These are phyloP conservation scores for Phaeosphaeria sp. DNA, from an alignment of 2,329 filamentous ascomycete species.

Conservation along the genomic window DNA sequence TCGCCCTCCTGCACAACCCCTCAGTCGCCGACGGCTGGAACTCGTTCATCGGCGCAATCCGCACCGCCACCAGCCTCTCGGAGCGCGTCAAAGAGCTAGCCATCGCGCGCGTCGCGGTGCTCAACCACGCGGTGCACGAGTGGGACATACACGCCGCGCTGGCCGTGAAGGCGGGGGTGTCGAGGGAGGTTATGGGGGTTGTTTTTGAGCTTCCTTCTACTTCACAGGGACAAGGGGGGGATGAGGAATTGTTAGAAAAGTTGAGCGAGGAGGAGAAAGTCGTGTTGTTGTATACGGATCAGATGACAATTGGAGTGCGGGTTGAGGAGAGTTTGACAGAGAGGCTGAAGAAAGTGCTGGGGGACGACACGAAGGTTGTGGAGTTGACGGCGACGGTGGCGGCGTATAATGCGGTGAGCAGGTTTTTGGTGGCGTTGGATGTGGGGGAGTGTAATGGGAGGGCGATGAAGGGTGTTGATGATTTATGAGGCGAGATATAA, in stretches of 20 bases:
- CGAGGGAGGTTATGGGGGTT: constrained; percentile 64
- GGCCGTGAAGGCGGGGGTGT: constrained; percentile 65
- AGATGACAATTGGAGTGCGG: constrained; percentile 78
- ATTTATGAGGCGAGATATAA: constrained; percentile 19
- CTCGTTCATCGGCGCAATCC: constrained; percentile 64
- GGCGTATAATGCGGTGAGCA: constrained; percentile 83
- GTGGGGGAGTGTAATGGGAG: constrained; percentile 56
- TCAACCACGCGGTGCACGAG: constrained; percentile 86
- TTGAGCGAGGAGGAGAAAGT: constrained; percentile 63
- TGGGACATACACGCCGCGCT: constrained; percentile 79
- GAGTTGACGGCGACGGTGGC: constrained; percentile 82
- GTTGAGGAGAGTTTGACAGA: constrained; percentile 73
- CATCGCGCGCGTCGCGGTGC: constrained; percentile 81
- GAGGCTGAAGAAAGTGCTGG: constrained; percentile 66
- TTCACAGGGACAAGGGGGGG: constrained; percentile 17
- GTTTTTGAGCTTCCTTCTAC: constrained; percentile 38
- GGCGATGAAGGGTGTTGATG: constrained; percentile 40
- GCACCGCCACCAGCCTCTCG: constrained; percentile 60
- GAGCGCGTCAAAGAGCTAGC: constrained; percentile 72
- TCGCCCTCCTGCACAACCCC: constrained; percentile 63
- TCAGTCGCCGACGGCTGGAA: constrained; percentile 66
- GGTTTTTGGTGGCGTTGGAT: constrained; percentile 82
- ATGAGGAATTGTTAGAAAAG: constrained; percentile 48
- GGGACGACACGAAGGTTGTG: constrained; percentile 75
- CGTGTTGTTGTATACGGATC: constrained; percentile 77